Evolutionary conservation across 1,139 yeast species (phyloP), one percentile per base, ranked within the genome.

Genomic region (Yamadazyma songkhlaensis): DNA sequence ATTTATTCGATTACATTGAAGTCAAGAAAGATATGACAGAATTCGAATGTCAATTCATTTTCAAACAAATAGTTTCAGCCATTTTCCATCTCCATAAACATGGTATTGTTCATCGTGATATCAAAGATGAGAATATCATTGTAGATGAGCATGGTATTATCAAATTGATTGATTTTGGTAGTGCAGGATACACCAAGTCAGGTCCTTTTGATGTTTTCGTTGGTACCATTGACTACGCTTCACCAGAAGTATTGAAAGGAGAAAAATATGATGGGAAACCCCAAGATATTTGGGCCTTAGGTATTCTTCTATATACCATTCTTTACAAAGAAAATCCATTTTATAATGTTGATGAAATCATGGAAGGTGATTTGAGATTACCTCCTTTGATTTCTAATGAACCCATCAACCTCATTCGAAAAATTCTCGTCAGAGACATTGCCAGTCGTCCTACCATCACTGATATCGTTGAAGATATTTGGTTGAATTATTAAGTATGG

Each of bases 191-290:
- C 59, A 77, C 81, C 15, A 79, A 77, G 46, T 90, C 83, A 60
- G 97, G 97, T 0, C 97, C 97, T 3, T 92, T 90, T 62, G 96
- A 90, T 51, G 96, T 90, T 9, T 92, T 92, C 63, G 97, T 92
- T 2, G 98, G 98, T 2, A 92, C 98, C 0, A 81, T 92, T 29
- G 97, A 92, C 59, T 92, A 90, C 59, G 97, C 97, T 0, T 94
- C 97, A 0, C 97, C 98, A 0, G 98, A 92, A 60, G 96, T 92
- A 0, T 69, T 92, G 25, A 74, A 82, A 37, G 98, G 97, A 7
- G 82, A 81, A 42, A 84, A 89, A 23, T 92, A 92, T 54, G 87
- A 80, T 40, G 98, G 98, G 14, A 83, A 79, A 56, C 92, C 96
- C 0, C 98, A 92, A 59, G 98, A 92, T 60, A 81, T 90, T 2